Conservation (phyloP, 139 green algal species). For the Closterium sp. region DNA sequence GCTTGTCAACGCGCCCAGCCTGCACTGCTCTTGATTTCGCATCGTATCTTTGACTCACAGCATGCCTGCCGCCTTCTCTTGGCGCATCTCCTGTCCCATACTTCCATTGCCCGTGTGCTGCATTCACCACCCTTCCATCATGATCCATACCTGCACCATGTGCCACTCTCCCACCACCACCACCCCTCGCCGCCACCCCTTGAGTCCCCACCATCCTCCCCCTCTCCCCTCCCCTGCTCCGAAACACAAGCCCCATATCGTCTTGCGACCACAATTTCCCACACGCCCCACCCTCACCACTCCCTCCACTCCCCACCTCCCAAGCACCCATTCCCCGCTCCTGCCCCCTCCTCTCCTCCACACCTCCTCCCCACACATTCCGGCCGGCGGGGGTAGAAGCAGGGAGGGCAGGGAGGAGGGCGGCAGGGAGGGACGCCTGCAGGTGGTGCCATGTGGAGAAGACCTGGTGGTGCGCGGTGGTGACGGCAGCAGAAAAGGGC, state of each 20-base stretch:
- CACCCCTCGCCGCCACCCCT: neutral
- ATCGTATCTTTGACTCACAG: neutral
- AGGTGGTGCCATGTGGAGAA: neutral
- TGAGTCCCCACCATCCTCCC: neutral
- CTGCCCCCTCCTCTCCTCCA: neutral
- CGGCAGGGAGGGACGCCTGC: neutral
- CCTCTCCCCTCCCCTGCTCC: neutral
- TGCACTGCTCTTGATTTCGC: neutral
- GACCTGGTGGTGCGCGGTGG: neutral
- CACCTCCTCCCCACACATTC: neutral
- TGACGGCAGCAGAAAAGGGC: neutral
- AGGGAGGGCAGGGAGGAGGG: neutral
- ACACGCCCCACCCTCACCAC: neutral
- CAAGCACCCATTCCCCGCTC: neutral
- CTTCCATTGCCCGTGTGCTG: neutral
- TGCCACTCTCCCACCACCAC: neutral
- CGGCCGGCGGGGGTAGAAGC: neutral
- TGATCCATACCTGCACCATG: neutral
- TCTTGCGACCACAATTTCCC: neutral
- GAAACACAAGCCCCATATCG: neutral
- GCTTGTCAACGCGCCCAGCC: neutral
- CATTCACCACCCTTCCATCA: neutral
- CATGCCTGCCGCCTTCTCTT: neutral
- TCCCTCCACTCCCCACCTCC: neutral
- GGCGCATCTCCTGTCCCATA: neutral